Base-by-base conservation (phyloP, 2,329 filamentous ascomycete genomes). In the Calonectria crousiana region DNA sequence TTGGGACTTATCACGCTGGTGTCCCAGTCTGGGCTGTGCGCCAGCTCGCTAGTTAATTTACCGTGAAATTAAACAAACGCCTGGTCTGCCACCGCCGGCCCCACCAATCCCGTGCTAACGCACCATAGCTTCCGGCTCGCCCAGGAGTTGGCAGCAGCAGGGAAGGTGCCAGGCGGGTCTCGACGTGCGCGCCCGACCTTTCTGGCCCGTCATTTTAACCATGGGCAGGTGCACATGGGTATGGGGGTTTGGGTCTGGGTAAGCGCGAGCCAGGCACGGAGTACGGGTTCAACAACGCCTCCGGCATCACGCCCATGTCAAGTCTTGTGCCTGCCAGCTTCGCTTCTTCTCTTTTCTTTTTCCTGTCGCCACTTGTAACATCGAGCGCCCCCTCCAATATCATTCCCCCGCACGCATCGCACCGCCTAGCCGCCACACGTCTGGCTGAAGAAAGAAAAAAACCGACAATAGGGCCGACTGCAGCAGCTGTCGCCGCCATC, bases 61-160 rank as follows among this genome's bases (percentile, higher is more conserved):
- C 56, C 41, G 67, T 26, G 36, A 70, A 70, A 70, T 70, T 70
- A 53, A 69, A 51, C 41, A 47, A 52, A 64, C 23, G 38, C 68
- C 67, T 68, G 66, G 38, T 44, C 47, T 38, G 66, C 66, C 51
- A 47, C 52, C 49, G 36, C 20, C 36, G 28, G 47, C 44, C 52
- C 67, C 67, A 38, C 52, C 53, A 51, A n/a, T 62, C 23, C 51
- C 36, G 66, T 56, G 66, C 66, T 68, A 38, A 56, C 20, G 26
- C 28, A 11, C 53, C 36, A 32, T 47, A 32, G 36, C 67, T 62
- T 30, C 36, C 23, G 32, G n/a, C 18, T 41, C 26, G 38, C 20
- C 60, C 60, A 65, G 38, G 38, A 34, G 38, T 18, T 10, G 11
- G 34, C 11, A 26, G 34, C 11, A 26, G 38, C 36, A 47, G 60